Base-by-base conservation (phyloP, 2,329 filamentous ascomycete species). In the Xylariomycetidae sp. region DNA sequence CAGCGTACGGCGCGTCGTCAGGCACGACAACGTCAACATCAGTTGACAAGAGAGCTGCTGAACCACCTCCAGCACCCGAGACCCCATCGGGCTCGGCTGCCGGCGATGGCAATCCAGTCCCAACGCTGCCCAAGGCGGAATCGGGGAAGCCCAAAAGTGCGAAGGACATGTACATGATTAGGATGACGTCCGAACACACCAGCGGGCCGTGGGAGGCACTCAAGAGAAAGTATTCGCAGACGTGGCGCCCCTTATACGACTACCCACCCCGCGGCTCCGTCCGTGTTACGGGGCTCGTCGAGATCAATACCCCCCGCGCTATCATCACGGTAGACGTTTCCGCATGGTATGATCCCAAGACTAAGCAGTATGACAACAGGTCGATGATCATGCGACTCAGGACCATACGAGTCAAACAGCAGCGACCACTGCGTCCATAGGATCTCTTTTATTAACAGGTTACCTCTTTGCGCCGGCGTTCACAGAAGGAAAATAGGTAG, bases 261-360 rank as follows among this genome's bases (percentile, higher is more conserved):
- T 56, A 62, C 3, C 70, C 72, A 0, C 69, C 65, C 5, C 60
- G 69, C 9, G 77, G 77, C 4, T 68, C 66, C 32, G 59, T 80
- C 29, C 51, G 59, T 2, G 62, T 80, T 2, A 69, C 69, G 12
- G 77, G 77, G 1, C 51, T 77, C 9, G 66, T 81, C 2, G 70
- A 78, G 41, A 37, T 80, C 2, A 59, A 67, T 25, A 63, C 70
- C 3, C 51, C 66, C 2, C 63, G 56, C 15, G 65, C 66, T 1
- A 60, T 61, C 31, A 50, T 79, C 34, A 63, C 67, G 3, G 57
- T 79, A 10, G 70, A 77, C 38, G 72, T 74, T 3, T 38, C 56
- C 9, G 70, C 64, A 2, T 75, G 67, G 54, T 81, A 73, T 54
- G 66, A 80, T 48, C 74, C 76, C 2, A 71, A 74, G 50, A 67